phyloP scores from a whole-genome alignment of 1,284 basidiomycete species.

The Leccinum fuscescens region DNA sequence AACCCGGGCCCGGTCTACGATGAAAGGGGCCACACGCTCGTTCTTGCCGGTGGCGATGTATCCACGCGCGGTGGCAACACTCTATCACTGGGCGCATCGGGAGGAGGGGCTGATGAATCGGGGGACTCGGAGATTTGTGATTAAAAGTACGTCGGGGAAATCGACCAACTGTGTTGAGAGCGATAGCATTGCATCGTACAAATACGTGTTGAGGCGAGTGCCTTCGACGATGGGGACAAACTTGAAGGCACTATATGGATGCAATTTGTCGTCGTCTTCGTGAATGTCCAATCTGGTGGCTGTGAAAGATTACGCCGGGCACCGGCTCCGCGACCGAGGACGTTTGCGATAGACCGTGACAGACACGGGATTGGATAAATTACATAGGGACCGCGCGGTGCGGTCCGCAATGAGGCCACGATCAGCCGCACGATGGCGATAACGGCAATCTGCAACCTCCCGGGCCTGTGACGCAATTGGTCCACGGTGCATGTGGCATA shows the following conservation, averaged over 20 bases:
- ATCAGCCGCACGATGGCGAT: conserved; percentile 45
- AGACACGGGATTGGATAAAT: conserved; percentile 50
- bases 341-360: conserved; percentile 45
- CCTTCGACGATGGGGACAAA: conserved; percentile 46
- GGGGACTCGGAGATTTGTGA: conserved; percentile 19
- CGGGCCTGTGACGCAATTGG: conserved; percentile 1
- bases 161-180: conserved; percentile 31
- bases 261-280: conserved; percentile 58
- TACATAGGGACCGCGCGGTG: conserved; percentile 58
- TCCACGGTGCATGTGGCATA: background rate
- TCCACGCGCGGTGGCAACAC: conserved; percentile 31
- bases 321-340: conserved; percentile 29
- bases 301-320: conserved; percentile 38
- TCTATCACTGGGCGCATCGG: conserved; percentile 24
- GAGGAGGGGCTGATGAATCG: conserved; percentile 21
- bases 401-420: conserved; percentile 60
- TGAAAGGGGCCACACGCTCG: conserved; percentile 26
- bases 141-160: conserved; percentile 24
- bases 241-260: conserved; percentile 18
- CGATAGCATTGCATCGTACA: conserved; percentile 50
- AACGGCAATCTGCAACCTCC: conserved; percentile 71
- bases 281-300: conserved; percentile 50
- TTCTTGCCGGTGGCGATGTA: conserved; percentile 22
- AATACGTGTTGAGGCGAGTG: conserved; percentile 50
- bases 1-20: conserved; percentile 23